These are phyloP conservation scores for Eruca vesicaria DNA, from an alignment of 441 rosid species.

Conservation along the genomic window DNA sequence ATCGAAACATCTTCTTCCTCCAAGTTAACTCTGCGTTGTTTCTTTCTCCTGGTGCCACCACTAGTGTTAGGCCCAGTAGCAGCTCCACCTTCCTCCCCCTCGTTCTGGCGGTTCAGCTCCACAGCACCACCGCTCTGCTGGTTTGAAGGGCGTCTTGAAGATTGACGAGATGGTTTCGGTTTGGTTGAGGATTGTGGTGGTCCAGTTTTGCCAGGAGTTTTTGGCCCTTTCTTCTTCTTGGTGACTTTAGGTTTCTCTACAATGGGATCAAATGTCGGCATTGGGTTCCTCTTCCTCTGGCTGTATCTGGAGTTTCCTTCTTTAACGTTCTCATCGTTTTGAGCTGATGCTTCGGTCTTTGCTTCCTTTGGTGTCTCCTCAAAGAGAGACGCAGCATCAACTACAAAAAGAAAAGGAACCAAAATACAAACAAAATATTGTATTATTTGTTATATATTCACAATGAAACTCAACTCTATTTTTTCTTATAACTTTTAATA, in stretches of 20 bases:
- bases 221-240: conserved; percentile 43
- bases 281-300: conserved; percentile 34
- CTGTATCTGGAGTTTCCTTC: conserved; percentile 34
- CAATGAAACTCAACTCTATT: too few relatives aligned
- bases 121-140: conserved; percentile 29
- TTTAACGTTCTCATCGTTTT: conserved; percentile 25
- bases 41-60: conserved; percentile 37
- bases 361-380: conserved; percentile 36
- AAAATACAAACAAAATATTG: too few relatives aligned
- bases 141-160: conserved; percentile 27
- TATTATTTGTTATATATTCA: too few relatives aligned
- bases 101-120: conserved; percentile 35
- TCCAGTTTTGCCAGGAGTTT: conserved; percentile 23
- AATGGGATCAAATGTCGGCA: conserved; percentile 15
- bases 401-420: conserved; percentile 11
- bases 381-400: conserved; percentile 32
- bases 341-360: conserved; percentile 30
- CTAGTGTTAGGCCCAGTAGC: conserved; percentile 19
- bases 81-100: conserved; percentile 26
- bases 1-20: conserved; percentile 41
- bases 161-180: conserved; percentile 43
- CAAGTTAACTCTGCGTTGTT: conserved; percentile 44
- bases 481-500: too few relatives aligned
- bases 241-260: conserved; percentile 34
- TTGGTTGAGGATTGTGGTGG: conserved; percentile 17